Evolutionary conservation across 179 eudicot species (phyloP).

Genomic region (Drosera spatulata): DNA sequence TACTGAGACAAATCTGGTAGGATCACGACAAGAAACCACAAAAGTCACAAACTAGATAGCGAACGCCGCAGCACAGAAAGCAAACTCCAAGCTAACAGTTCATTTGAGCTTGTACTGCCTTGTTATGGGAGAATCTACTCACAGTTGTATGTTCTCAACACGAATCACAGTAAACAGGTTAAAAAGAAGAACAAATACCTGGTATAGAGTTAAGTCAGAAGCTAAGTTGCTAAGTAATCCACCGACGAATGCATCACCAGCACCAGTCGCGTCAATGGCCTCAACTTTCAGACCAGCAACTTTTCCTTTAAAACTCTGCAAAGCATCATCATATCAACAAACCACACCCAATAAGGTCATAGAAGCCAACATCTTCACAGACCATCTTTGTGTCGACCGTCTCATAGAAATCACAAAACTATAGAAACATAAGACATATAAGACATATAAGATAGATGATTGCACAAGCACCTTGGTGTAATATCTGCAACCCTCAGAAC

Average conservation of each 20-base stretch:
- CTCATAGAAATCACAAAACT: background rate
- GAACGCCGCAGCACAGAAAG: background rate
- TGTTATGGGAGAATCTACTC: too few relatives aligned
- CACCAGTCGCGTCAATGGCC: slow-evolving; percentile 79
- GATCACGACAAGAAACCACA: too few relatives aligned
- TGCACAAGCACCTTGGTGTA: slow-evolving; percentile 36
- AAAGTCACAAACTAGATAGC: too few relatives aligned
- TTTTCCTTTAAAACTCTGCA: slow-evolving; percentile 64
- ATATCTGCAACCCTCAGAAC: slow-evolving; percentile 76
- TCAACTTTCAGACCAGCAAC: slow-evolving; percentile 52
- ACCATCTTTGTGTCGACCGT: too few relatives aligned
- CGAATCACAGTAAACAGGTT: background rate
- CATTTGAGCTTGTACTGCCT: too few relatives aligned
- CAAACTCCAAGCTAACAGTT: background rate
- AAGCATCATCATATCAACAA: background rate
- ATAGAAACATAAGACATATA: background rate
- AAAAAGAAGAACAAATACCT: slow-evolving; percentile 23
- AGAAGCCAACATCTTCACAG: too few relatives aligned
- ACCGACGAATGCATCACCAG: slow-evolving; percentile 82
- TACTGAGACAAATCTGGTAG: too few relatives aligned
- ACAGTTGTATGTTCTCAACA: too few relatives aligned
- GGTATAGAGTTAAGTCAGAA: slow-evolving; percentile 33
- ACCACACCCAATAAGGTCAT: background rate
- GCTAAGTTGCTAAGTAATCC: slow-evolving; percentile 53
- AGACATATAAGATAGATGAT: background rate